Evolutionary conservation across 1,284 basidiomycete species (phyloP), one percentile per base, ranked within the genome.

Genomic region (Paramarasmius palmivorus): DNA sequence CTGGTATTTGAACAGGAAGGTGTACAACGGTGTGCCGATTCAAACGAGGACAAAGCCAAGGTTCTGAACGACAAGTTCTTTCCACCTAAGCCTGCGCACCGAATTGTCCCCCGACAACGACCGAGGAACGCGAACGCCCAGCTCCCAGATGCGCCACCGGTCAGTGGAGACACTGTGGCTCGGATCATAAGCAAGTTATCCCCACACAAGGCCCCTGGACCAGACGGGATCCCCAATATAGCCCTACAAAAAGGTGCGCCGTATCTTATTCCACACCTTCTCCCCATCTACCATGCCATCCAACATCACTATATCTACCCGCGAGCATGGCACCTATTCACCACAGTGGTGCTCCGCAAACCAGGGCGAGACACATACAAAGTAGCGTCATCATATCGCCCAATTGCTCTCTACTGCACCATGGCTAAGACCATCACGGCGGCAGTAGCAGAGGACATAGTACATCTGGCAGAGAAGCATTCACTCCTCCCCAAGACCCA

Each of bases 31-130:
- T 45, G 34, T 19, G 56, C 58, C 10, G 25, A 20, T 3, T 49
- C 54, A 6, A 72, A 74, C 45, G 55, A 58, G 17, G 60, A 61
- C 0, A 73, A 73, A 54, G 62, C 61, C 15, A 23, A 51, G 1
- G 44, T 63, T 1, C 61, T 74, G 15, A 62, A 61, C 19, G 10
- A 42, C 1, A 53, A 61, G 0, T 73, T 74, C 63, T 76, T 74
- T 55, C 67, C 67, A 3, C 42, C 52, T 0, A 57, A 59, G 0
- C 64, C 61, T 29, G 29, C 14, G 23, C 22, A 19, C 35, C 38
- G 34, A 17, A 17, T 14, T 4, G 42, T 20, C 3, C 29, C 50
- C 8, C 51, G 57, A 20, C 54, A 57, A 26, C 12, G 36, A 54
- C 50, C 50, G 41, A n/a, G n/a, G n/a, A n/a, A n/a, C n/a, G n/a